Percentiles rank a stretch among this genome's conserved stretches.
phyloP scores from a whole-genome alignment of 148 eudicot species.

The Rhododendron ferrugineum region DNA sequence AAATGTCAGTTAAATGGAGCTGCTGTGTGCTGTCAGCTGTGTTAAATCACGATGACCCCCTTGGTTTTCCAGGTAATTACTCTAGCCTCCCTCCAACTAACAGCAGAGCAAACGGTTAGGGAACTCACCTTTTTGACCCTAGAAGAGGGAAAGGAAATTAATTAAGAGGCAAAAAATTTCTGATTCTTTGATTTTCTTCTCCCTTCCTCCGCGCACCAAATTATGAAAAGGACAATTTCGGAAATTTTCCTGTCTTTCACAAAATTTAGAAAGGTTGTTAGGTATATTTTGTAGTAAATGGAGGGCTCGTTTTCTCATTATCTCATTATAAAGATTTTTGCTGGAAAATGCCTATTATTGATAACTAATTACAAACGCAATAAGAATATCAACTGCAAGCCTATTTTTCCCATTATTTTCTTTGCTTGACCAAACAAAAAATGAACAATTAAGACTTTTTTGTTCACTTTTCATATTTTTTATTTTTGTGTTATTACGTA shows the following conservation, averaged over 20 bases:
- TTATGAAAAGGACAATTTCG: not conserved
- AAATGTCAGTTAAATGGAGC: slow-evolving; percentile 22
- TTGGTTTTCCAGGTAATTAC: not conserved
- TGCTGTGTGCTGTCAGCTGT: slow-evolving; percentile 5
- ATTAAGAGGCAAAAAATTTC: not conserved
- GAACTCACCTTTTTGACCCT: not conserved
- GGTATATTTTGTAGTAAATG: not conserved
- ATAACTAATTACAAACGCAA: not conserved
- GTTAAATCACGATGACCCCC: not conserved
- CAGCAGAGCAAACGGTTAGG: not conserved
- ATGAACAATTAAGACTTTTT: not conserved
- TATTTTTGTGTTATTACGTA: not conserved
- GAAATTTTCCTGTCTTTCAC: no score
- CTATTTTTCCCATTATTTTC: not conserved
- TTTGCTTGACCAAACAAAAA: not conserved
- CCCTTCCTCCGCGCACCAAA: not conserved
- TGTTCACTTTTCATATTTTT: not conserved
- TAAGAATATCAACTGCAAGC: not conserved
- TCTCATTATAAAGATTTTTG: not conserved
- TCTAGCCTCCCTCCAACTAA: not conserved
- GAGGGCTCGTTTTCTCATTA: not conserved
- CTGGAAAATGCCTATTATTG: not conserved
- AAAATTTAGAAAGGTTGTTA: no score
- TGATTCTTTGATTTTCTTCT: not conserved
- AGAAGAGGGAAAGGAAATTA: not conserved